A percentile compares a stretch with the other conserved stretches of the same genome.
phyloP scores from a whole-genome alignment of 306 rosid species.

The Gynostemma pentaphyllum region DNA sequence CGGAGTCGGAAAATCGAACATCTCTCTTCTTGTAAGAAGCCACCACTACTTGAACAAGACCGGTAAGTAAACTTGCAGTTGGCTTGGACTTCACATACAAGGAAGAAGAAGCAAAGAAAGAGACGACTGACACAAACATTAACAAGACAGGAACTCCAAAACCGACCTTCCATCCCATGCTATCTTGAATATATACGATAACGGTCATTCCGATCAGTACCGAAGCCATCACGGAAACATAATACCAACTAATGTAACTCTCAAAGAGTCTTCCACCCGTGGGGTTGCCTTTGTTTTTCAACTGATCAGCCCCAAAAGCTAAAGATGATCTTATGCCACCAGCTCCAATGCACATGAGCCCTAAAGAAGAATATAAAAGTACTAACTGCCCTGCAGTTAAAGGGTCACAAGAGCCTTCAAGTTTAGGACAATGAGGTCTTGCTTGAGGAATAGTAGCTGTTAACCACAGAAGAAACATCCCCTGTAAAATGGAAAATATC shows the following conservation, averaged over 20 bases:
- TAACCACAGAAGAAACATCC: constrained; percentile 12
- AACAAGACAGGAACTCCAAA: constrained; percentile 4
- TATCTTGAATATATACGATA: constrained; percentile 3
- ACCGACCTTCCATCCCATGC: constrained; percentile 2
- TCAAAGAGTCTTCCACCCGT: background rate
- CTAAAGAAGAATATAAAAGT: background rate
- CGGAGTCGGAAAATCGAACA: background rate
- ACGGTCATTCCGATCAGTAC: background rate
- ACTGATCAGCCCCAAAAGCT: constrained; percentile 8
- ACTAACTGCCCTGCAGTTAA: background rate
- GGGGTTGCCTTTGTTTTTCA: background rate
- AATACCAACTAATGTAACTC: constrained; percentile 4
- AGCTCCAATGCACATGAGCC: background rate
- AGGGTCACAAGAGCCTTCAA: background rate
- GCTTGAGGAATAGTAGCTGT: constrained; percentile 7
- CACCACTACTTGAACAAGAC: background rate
- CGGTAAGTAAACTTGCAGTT: background rate
- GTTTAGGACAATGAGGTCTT: background rate
- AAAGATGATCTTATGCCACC: background rate
- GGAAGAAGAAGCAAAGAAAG: background rate
- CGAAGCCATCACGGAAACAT: background rate
- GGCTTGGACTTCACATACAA: background rate
- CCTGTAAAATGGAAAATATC: background rate
- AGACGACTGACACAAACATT: background rate
- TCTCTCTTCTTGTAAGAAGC: background rate